Evolutionary conservation across 2,329 filamentous ascomycete species (phyloP), one percentile per base, ranked within the genome.

Genomic region (Monosporascus sp.): DNA sequence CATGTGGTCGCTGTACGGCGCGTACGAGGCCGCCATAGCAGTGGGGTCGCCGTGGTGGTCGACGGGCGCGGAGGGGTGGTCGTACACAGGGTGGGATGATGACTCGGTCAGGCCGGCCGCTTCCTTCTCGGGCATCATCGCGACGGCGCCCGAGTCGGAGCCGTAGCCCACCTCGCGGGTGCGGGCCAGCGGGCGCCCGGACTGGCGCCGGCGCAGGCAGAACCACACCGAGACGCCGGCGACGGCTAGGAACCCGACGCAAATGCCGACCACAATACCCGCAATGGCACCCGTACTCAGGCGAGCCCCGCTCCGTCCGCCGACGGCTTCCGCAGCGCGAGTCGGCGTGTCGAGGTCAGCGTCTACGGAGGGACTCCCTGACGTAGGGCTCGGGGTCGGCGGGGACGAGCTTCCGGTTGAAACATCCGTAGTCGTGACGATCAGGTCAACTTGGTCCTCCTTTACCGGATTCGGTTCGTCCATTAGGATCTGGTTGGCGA

Each of bases 51-150:
- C 36, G 56, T 46, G 59, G 62, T 49, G 56, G 58, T 38, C 54
- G 61, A 51, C 58, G 48, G 56, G 55, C 43, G 53, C 53, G 46
- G 55, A 53, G 37, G 76, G 0, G 74, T 73, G 0, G 73, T 34
- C 31, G 31, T 34, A 34, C 31, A 34, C 31, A 9, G 74, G 58
- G 70, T 72, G 2, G 72, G 74, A 5, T 72, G 69, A 47, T 75
- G 43, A 46, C 43, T 63, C 68, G 34, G 65, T 64, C 17, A 70
- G 67, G 31, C 63, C 66, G n/a, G 67, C 66, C 14, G 68, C 65
- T 49, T 78, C 77, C 67, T 80, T 79, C 58, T 78, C 76, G 48
- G 69, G 68, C 49, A 78, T 72, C 59, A 76, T 76, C 36, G 71
- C 69, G 53, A 68, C 63, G 51, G 61, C 58, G 44, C 47, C 63